Evolutionary conservation across 306 rosid genomes (phyloP).

Genomic region (Rubus idaeus): DNA sequence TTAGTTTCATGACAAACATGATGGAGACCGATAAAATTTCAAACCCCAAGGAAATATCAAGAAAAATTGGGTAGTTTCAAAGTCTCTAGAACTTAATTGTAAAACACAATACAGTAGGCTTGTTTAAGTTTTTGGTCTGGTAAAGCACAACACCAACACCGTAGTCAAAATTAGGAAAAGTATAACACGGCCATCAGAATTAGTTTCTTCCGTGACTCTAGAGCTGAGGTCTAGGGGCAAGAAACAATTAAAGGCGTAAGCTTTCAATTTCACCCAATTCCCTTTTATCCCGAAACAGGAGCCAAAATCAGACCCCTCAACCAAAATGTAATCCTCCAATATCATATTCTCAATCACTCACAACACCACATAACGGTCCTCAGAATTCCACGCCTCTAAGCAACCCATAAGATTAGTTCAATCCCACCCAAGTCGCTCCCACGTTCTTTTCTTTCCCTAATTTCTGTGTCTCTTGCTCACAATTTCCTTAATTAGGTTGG

Average conservation of each 20-base stretch:
- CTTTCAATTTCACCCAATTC: constrained; percentile 49
- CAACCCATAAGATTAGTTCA: constrained; percentile 45
- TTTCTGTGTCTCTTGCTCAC: constrained; percentile 16
- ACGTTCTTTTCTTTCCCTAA: constrained; percentile 61
- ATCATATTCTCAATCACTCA: not conserved
- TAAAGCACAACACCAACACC: not conserved
- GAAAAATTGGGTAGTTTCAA: not conserved
- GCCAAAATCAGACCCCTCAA: constrained; percentile 34
- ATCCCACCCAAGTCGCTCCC: constrained; percentile 58
- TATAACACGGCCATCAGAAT: not conserved
- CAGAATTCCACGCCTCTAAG: constrained; percentile 57
- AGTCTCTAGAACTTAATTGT: not conserved
- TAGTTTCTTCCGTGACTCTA: not conserved
- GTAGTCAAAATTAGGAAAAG: not conserved
- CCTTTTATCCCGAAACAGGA: constrained; percentile 1
- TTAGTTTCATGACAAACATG: too few species aligned
- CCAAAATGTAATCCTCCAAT: constrained; percentile 15
- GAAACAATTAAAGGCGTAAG: constrained; percentile 33
- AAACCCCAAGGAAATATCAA: too few species aligned
- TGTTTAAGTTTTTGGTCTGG: not conserved
- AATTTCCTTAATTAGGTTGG: constrained; percentile 49
- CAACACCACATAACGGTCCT: constrained; percentile 40
- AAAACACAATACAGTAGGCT: not conserved
- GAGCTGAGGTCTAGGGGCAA: constrained; percentile 3
- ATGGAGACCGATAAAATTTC: too few species aligned